Base-by-base conservation (phyloP, 2,329 filamentous ascomycete genomes). In the Ceratocystis colombiana region DNA sequence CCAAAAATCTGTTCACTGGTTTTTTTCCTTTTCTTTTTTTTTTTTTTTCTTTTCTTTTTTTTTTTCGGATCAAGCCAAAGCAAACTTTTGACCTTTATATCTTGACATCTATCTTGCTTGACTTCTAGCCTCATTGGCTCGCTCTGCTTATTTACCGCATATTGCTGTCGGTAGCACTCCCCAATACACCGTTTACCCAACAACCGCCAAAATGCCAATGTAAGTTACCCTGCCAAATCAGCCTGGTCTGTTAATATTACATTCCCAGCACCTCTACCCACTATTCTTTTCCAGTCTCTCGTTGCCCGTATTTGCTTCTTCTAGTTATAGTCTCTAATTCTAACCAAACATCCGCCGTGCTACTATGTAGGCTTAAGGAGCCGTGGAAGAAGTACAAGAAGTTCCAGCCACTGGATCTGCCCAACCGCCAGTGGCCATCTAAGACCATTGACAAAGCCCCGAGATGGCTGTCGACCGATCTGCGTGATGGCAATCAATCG, bases 401-500 rank as follows among this genome's bases (percentile, higher is more conserved):
- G 64, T 91, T 90, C 75, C 79, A 80, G 71, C 71, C 74, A 28
- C 53, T 75, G 30, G 76, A 88, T 72, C 78, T 90, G 50, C 84
- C 85, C 33, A 79, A 90, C 75, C 82, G 88, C 46, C 84, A 88
- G 88, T 96, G 91, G 91, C 91, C 91, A 10, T 83, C 82, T 74
- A 92, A 89, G 78, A 84, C 83, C 50, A 83, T 96, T 72, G 84
- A 89, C 72, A 94, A 92, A 78, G 84, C 92, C 62, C 92, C 91
- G 45, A 83, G 93, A 72, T 97, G 92, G 92, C 84, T 96, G 73
- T 88, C 89, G 57, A 95, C 90, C 50, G 89, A 94, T 71, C 78
- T 95, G 72, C 82, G 93, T 73, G 93, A 97, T 80, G 93, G 92
- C 67, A 96, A 96, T 80, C 93, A 97, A 79, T 92, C 88, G 76